Percentiles rank a stretch among this genome's conserved stretches.
These are phyloP conservation scores for Cyclotella sp. DNA, from an alignment of 108 stramenopile genomes.

Conservation along the genomic window DNA sequence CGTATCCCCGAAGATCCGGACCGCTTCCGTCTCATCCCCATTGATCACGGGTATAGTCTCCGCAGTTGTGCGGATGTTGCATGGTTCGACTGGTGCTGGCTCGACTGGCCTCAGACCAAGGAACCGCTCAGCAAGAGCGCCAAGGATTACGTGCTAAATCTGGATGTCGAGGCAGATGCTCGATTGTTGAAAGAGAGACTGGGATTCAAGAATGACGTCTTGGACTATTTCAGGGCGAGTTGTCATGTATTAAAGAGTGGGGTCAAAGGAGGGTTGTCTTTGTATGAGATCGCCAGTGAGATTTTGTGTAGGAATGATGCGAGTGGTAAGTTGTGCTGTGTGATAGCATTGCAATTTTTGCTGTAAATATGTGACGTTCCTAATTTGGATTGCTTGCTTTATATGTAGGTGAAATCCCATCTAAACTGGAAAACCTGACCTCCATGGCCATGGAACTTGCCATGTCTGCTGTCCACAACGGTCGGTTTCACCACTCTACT, in stretches of 20 bases:
- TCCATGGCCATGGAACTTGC: constrained; percentile 83
- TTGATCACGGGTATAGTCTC: constrained; percentile 98
- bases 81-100: constrained; percentile 99
- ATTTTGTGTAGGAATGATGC: constrained; percentile 87
- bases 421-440: constrained; percentile 77
- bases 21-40: constrained; percentile 89
- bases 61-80: constrained; percentile 92
- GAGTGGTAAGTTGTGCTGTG: constrained; percentile 23
- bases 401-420: constrained; percentile 80
- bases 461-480: constrained; percentile 74
- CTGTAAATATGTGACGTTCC: too few relatives aligned
- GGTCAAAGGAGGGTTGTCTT: constrained; percentile 68
- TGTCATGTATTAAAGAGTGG: constrained; percentile 78
- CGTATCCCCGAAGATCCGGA: constrained; percentile 71
- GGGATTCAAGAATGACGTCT: constrained; percentile 67
- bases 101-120: constrained; percentile 96
- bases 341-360: not conserved
- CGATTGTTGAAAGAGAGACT: constrained; percentile 67
- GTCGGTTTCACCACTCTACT: constrained; percentile 79
- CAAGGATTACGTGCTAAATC: constrained; percentile 67
- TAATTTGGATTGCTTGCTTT: too few relatives aligned
- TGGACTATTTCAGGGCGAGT: constrained; percentile 81
- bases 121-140: constrained; percentile 71
- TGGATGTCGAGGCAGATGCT: constrained; percentile 85
- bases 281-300: constrained; percentile 83